Evolutionary conservation across 129 eudicot genomes (phyloP), one percentile per base, ranked within the genome.

Genomic region (Dittrichia graveolens): DNA sequence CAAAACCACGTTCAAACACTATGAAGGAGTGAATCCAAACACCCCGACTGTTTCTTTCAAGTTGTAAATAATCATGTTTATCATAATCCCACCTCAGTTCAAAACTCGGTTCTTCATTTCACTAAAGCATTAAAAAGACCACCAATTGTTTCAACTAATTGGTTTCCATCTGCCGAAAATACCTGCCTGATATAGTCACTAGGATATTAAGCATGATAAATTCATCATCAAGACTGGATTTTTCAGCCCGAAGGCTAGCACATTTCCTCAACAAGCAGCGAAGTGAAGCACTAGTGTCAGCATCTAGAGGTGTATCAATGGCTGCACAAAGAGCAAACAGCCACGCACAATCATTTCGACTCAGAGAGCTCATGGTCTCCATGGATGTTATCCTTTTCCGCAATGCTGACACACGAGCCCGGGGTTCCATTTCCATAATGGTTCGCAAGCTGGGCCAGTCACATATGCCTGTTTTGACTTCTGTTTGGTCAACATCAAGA

Each of bases 251-350:
- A 77, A 95, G 63, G 56, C 78, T 71, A 3, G 97, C 87, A 78
- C 99, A 95, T 78, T 82, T 90, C 34, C 99, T 65, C 47, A 95
- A 88, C 70, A 95, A 75, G 64, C 87, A 85, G 43, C 99, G 83
- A 5, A 95, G 86, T 10, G 94, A 79, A 55, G 99, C 99, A 65
- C 83, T 66, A 0, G 96, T 90, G 61, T 88, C 94, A 0, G 91
- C 94, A 71, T 86, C 83, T 49, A 95, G 65, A 4, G 99, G 97
- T 59, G 77, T 74, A 70, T 95, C 97, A 48, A 95, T 84, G 43
- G 87, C 86, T 5, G 87, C 96, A 78, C 97, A 95, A 6, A 90
- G 93, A 74, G 96, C 97, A 73, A 90, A 95, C 50, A 95, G 61
- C 97, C 99, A 95, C 19, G 75, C 83, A 77, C 91, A 82, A 24